Evolutionary conservation across 306 rosid genomes (phyloP), one percentile per base, ranked within the genome.

Genomic region (Dryas alaskensis): DNA sequence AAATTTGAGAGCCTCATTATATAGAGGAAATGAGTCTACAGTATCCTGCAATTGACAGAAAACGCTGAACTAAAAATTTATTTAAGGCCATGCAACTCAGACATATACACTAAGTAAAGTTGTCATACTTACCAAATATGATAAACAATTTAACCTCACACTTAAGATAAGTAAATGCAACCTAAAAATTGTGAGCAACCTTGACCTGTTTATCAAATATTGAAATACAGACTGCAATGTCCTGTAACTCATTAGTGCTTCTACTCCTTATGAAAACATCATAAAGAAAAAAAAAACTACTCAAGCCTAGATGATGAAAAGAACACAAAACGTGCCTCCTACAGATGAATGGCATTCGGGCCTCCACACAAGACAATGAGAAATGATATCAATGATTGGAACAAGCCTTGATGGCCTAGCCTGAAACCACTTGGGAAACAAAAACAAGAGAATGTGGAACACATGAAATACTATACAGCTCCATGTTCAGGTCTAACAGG

Each of bases 11-110:
- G 96, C 98, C 82, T 90, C 94, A 6, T 72, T 67, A 67, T 88
- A 92, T 82, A 90, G 77, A 59, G 98, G 98, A 87, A 90, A 90
- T 65, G 98, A 90, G 46, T 81, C 85, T 78, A 90, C 92, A 72
- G 84, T 77, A 76, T 89, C 92, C 94, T 89, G 86, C 78, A 75
- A 77, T 76, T 16, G 60, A 55, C 77, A 45, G 58, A 19, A 60
- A 47, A 68, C 12, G 51, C 4, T 60, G 40, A 25, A n/a, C 58
- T 40, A 4, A 61, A 50, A 61, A 14, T 16, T 16, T 14, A n/a
- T 7, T 40, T 14, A 16, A 40, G 58, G 31, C 16, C 51, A 27
- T 46, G 37, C 8, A 22, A 11, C 39, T 40, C 7, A 17, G 27
- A n/a, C 55, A 52, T 49, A 37, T 45, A 65, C 3, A 47, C 6